These are phyloP conservation scores for Penicillium dipodomyicola DNA, from an alignment of 495 filamentous ascomycete species.

Conservation along the genomic window DNA sequence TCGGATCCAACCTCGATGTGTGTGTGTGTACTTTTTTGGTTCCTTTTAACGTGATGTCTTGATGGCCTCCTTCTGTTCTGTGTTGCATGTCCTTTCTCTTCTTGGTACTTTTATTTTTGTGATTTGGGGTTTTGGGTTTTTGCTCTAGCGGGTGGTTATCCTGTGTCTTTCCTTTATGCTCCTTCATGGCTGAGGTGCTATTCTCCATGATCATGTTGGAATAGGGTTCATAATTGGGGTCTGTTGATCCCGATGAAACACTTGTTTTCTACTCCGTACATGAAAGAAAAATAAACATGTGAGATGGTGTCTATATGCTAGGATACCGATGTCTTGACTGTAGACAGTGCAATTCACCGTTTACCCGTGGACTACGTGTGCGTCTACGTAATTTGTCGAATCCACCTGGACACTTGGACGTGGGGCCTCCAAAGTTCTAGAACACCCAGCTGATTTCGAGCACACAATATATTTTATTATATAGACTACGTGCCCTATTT, in stretches of 20 bases:
- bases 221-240: conserved; percentile 2
- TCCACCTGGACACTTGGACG: no score
- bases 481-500: no score
- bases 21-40: conserved; percentile 32
- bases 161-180: conserved; percentile 13
- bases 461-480: no score
- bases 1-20: conserved; percentile 43
- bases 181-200: conserved; percentile 8
- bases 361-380: not conserved
- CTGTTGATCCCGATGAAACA: not conserved
- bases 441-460: no score
- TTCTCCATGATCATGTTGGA: conserved; percentile 9
- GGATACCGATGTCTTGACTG: not conserved
- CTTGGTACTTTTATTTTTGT: conserved; percentile 20
- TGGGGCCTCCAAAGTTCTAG: no score
- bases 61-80: conserved; percentile 34
- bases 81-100: conserved; percentile 21
- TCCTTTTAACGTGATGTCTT: conserved; percentile 45
- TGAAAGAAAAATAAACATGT: conserved; percentile 1
- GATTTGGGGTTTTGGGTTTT: conserved; percentile 19
- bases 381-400: not conserved
- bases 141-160: conserved; percentile 18
- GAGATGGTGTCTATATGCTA: not conserved
- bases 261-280: not conserved
- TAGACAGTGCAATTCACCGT: not conserved